Evolutionary conservation across 768 basidiomycete genomes (phyloP), one percentile per base, ranked within the genome.

Genomic region (Roridomyces roridus): DNA sequence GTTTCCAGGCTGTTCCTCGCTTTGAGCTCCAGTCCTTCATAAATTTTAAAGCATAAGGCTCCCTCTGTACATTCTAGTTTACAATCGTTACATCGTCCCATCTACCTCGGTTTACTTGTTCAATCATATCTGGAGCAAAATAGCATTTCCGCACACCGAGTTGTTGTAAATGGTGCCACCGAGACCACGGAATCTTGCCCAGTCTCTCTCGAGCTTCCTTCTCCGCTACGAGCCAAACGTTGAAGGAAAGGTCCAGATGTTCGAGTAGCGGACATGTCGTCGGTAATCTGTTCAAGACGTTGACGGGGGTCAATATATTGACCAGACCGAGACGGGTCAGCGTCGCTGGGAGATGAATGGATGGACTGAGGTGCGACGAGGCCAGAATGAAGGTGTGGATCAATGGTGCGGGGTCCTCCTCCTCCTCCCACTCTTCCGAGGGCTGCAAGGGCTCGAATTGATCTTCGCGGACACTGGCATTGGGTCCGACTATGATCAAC

Each of bases 241-340:
- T 91, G 67, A 81, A 89, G 1, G 90, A 92, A 43, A 92, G 67
- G 65, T 91, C 89, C 29, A 91, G 68, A 23, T 86, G 65, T 20
- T 80, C 72, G 24, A 92, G 72, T n/a, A 86, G 68, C 1, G 89
- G 90, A 60, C 86, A 88, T 14, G 80, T 66, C 11, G 69, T 72
- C 1, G 88, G 83, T 34, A 92, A 70, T 57, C 85, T 77, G 59
- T 85, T 80, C 18, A 92, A 65, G 84, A 74, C 17, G n/a, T n/a
- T n/a, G n/a, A 86, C 69, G 0, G 79, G 74, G 6, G 71, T 53
- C 1, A 80, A 72, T 29, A 90, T 68, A 41, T 81, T 73, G 57
- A 91, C 62, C 24, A 91, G 77, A 18, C 81, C 83, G 39, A 91
- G 73, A 45, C 78, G 82, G 1, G 86, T 88, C 41, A 91, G 70